Conservation (phyloP, 2,329 filamentous ascomycete species). For the Paramyrothecium roridum region DNA sequence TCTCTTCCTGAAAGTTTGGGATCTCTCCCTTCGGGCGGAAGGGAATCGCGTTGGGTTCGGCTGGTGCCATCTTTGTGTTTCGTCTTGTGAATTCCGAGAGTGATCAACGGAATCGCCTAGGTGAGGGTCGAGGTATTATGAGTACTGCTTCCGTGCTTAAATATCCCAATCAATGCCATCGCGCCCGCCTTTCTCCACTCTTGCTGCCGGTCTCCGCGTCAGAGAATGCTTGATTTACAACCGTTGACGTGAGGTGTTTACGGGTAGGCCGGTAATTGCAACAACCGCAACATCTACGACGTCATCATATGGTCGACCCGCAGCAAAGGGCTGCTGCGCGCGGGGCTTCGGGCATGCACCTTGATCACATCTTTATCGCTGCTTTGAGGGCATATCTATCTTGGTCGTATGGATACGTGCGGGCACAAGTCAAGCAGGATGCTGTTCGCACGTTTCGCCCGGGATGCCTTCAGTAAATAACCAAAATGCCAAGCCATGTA, state of each 20-base stretch:
- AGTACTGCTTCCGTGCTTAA: neutral
- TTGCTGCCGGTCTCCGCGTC: neutral
- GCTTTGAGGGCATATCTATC: too few relatives aligned
- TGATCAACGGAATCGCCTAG: neutral
- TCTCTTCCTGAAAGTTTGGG: slow-evolving; percentile 15
- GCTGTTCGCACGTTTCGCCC: too few relatives aligned
- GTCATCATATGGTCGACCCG: neutral
- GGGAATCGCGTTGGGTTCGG: neutral
- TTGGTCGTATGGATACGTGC: too few relatives aligned
- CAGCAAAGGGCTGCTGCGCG: neutral
- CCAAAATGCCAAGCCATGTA: too few relatives aligned
- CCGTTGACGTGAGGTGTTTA: neutral
- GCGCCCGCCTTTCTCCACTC: neutral
- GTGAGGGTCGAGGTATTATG: neutral
- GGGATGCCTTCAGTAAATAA: too few relatives aligned
- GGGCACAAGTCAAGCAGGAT: too few relatives aligned
- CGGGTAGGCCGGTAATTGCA: neutral
- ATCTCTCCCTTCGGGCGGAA: neutral
- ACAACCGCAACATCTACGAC: neutral
- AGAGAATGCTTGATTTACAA: neutral
- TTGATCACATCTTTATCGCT: too few relatives aligned
- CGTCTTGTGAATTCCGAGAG: neutral
- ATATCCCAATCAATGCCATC: neutral
- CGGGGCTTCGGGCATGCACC: too few relatives aligned
- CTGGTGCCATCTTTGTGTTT: neutral